Base-by-base conservation (phyloP, 2,329 filamentous ascomycete genomes). In the Emmonsia crescens region DNA sequence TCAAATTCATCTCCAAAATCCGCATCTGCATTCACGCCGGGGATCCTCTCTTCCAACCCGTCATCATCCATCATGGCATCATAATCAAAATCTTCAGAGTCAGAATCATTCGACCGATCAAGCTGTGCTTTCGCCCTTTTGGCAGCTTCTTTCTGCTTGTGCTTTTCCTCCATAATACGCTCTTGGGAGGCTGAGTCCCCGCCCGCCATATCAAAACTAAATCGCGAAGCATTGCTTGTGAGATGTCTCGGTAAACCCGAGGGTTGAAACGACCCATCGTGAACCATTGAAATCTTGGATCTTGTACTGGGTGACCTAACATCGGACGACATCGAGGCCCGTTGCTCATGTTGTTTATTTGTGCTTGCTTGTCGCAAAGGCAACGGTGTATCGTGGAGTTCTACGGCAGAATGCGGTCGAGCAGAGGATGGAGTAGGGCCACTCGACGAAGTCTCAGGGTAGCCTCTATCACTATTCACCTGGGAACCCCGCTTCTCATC, bases 171-270 rank as follows among this genome's bases (percentile, higher is more conserved):
- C 40, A 87, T 72, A 6, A 85, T 72, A 64, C 81, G 81, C 67
- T 87, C 85, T 68, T 87, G 83, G 0, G 78, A 77, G 4, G 80
- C 78, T 5, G 83, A 85, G 60, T 83, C 84, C 10, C 78, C 77
- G 19, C 80, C 80, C 5, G 78, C 80, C 67, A 86, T 81, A 64
- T 87, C 84, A 66, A 87, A 87, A 66, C 84, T 87, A 68, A 87
- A 87, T 10, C 84, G 76, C 1, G 83, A 86, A 0, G 84, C 82
- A 69, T 81, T 83, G 67, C 83, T 86, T 61, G 75, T 79, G 60
- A 80, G 71, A 66, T 79, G 78, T 62, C 74, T 77, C 1, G 78
- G 78, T 42, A 79, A 63, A 5, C 73, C 73, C 4, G 72, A 65
- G 36, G 69, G 66, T 49, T 68, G 67, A 48, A 68, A 69, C 14